Evolutionary conservation across 768 basidiomycete genomes (phyloP), one percentile per base, ranked within the genome.

Genomic region (Russula lepida): DNA sequence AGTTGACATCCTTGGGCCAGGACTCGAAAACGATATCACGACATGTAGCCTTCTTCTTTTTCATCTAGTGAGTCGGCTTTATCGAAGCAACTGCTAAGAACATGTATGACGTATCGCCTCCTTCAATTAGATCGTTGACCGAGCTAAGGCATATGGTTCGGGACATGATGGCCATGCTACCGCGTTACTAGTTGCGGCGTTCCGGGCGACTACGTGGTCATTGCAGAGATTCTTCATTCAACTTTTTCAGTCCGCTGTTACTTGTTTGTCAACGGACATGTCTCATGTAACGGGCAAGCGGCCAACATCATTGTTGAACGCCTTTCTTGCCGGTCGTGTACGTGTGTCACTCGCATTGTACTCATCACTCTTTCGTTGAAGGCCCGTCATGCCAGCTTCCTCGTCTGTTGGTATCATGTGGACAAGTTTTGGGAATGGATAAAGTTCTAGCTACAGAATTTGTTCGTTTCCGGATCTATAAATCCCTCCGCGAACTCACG

Each of bases 271-370:
- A 1, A 84, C 87, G 69, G 80, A 72, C 54, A 67, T 73, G 15
- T 68, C 75, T 2, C 74, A 58, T 57, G 68, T 68, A 5, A 63
- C 69, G 51, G 63, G 71, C 56, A 64, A 74, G 65, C 64, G 71
- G 67, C 60, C 73, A 56, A 64, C 70, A 48, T 73, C 73, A 39
- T 67, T 89, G 33, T 92, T 88, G 89, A 81, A 81, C 64, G 78
- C 83, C 21, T 91, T 90, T 68, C 77, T 88, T 21, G 73, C 88
- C 57, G 84, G 87, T 41, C 79, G 89, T 56, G 89, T 91, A 72
- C 67, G 85, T 54, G 19, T 37, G 64, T 37, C 56, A 52, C 32
- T 60, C 23, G 39, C 63, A 9, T 7, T 23, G 13, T 52, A 56
- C 41, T 33, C 21, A 15, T 41, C 28, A 6, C 23, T 62, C 33